phyloP scores from a whole-genome alignment of 306 rosid species.

The Fragaria vesca region DNA sequence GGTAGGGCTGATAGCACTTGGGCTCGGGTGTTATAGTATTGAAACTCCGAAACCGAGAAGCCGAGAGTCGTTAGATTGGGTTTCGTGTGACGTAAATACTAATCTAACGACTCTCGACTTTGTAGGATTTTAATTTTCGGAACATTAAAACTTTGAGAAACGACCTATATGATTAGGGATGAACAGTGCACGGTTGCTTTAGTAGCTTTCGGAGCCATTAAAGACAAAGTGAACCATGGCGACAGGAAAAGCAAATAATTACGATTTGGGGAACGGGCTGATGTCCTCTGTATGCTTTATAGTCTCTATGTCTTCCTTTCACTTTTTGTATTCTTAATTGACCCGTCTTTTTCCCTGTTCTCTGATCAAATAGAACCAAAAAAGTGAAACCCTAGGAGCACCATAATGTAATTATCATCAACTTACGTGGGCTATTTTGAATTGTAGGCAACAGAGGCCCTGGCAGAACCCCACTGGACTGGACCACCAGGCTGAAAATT shows the following conservation, averaged over 20 bases:
- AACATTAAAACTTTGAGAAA: neutral
- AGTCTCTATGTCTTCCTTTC: conserved; percentile 6
- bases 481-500: conserved; percentile 80
- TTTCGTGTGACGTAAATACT: neutral
- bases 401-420: conserved; percentile 12
- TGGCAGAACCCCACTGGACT: conserved; percentile 82
- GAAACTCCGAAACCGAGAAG: neutral
- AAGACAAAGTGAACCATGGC: conserved; percentile 12
- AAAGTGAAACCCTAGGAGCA: conserved; percentile 4
- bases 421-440: neutral
- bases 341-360: conserved; percentile 23
- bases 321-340: conserved; percentile 27
- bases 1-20: neutral
- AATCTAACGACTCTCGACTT: neutral
- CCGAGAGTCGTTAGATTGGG: neutral
- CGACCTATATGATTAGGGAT: neutral
- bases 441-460: conserved; percentile 84
- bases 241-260: conserved; percentile 29
- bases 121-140: too few species aligned
- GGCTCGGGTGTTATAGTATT: neutral
- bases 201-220: neutral
- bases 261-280: conserved; percentile 41
- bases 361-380: conserved; percentile 15
- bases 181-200: neutral
- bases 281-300: neutral